Percentiles rank a stretch among this genome's conserved stretches.
Evolutionary conservation across 2,329 filamentous ascomycete species (phyloP).

Genomic region (Xylariaceae sp.): DNA sequence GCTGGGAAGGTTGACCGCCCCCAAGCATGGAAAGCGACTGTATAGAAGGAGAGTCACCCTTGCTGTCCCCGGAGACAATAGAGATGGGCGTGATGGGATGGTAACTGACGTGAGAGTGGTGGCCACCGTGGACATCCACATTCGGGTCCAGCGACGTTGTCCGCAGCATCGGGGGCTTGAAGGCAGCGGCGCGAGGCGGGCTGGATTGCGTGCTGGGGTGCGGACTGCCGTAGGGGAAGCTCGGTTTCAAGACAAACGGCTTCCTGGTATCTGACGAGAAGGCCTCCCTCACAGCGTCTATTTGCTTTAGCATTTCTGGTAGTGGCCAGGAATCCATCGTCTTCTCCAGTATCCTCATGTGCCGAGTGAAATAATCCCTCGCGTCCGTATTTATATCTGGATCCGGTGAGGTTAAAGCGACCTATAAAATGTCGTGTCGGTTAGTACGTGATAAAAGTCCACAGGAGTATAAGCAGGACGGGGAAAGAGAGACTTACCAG

Average conservation of each 20-base stretch:
- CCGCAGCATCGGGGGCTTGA: constrained; percentile 42
- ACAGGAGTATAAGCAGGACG: no score
- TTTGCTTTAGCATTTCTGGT: constrained; percentile 83
- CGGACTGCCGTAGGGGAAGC: constrained; percentile 82
- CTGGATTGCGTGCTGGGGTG: constrained; percentile 58
- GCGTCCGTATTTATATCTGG: constrained; percentile 81
- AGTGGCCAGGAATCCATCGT: constrained; percentile 80
- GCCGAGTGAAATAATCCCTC: constrained; percentile 81
- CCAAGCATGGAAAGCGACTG: constrained; percentile 68
- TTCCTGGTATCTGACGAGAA: constrained; percentile 83
- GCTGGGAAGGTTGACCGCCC: constrained; percentile 49
- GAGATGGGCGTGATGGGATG: constrained; percentile 79
- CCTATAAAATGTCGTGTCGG: no score
- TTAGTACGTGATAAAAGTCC: no score
- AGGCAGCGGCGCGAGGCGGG: constrained; percentile 52
- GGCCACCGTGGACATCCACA: constrained; percentile 48
- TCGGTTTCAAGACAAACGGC: constrained; percentile 82
- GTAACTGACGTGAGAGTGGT: constrained; percentile 59
- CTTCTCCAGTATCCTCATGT: constrained; percentile 88
- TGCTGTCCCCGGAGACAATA: constrained; percentile 64
- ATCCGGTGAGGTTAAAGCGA: constrained; percentile 89
- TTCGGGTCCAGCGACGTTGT: constrained; percentile 49
- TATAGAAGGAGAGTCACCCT: constrained; percentile 69
- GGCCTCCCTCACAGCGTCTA: constrained; percentile 81
- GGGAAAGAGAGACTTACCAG: constrained; percentile 43